Base-by-base conservation (phyloP, 2,329 filamentous ascomycete genomes). In the Leptoxyphium fumago region DNA sequence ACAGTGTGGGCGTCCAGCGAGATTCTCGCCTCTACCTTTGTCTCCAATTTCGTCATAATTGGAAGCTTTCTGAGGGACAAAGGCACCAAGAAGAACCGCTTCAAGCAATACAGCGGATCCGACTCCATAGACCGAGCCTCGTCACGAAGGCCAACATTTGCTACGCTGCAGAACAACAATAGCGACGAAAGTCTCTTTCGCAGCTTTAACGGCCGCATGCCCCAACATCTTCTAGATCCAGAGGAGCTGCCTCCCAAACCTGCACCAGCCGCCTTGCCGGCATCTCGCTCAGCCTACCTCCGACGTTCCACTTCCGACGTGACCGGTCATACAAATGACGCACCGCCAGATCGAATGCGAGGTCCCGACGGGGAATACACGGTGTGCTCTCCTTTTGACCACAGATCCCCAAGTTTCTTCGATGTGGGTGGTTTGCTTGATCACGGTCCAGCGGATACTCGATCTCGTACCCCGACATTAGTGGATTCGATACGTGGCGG, bases 21-120 rank as follows among this genome's bases (percentile, higher is more conserved):
- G 59, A 82, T 96, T 7, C 72, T 96, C 1, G 88, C 89, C 42
- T 88, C 91, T 5, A 84, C 88, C 0, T 78, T 79, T 0, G 82
- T 93, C 0, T 84, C 89, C 10, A 98, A 96, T 59, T 80, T 82
- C 2, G 72, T 98, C 15, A 84, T 95, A 1, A 75, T 98, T 2
- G 89, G 89, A 10, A 94, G 88, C 0, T 96, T 96, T 57, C 78
- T 96, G 26, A 77, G 89, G 11, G 89, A 96, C 60, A 77, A 85
- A 43, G 91, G 91, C 21, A 69, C 87, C 36, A 96, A 96, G 70
- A 94, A 93, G 64, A 73, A 74, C 45, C 91, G 86, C 58, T 95
- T 84, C 65, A 80, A 81, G 53, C 59, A 67, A 46, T 56, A 66
- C 11, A 77, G 71, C 13, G 66, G 70, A 2, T 66, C 63, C 34